Base-by-base conservation (phyloP, 305 asterid species). In the Ajuga reptans region DNA sequence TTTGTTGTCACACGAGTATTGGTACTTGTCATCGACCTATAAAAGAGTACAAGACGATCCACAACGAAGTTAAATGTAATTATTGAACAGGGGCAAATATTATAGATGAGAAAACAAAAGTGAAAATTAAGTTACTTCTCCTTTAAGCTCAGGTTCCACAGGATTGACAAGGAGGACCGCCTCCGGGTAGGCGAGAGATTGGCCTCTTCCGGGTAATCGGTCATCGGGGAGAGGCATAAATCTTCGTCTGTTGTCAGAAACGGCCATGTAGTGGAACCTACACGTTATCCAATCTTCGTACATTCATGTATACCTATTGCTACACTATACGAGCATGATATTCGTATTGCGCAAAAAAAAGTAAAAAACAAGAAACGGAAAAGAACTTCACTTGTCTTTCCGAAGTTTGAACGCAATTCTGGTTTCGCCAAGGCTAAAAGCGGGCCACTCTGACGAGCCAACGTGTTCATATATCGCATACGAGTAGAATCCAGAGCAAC, bases 1-100 rank as follows among this genome's bases (percentile, higher is more conserved):
- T 77, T 92, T 88, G 91, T 92, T 87, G 64, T 86, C 96, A 69
- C 89, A 84, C 2, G 97, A 83, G 43, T 92, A 92, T 68, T 88
- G 98, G 77, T 90, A 92, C 85, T 92, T 92, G 81, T 92, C 98
- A 74, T 92, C 97, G n/a, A 92, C 98, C 98, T 92, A 62, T 46
- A 56, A 36, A 17, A 31, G 66, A 63, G 18, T 41, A 33, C 49
- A 6, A 9, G 49, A 54, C 24, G 41, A 52, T 50, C 37, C 17
- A 57, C 6, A 14, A 24, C 67, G 71, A 72, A 51, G 49, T 21
- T 42, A 0, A 31, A 0, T 21, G 56, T 51, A 57, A 4, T 14
- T 17, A 16, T 46, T 17, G 39, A 63, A 43, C 57, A 24, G 8
- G 66, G 16, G 47, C 53, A 37, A 31, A 31, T 9, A 3, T 55